phyloP scores from a whole-genome alignment of 2,329 filamentous ascomycete species.

The Arthrinium puccinioides region DNA sequence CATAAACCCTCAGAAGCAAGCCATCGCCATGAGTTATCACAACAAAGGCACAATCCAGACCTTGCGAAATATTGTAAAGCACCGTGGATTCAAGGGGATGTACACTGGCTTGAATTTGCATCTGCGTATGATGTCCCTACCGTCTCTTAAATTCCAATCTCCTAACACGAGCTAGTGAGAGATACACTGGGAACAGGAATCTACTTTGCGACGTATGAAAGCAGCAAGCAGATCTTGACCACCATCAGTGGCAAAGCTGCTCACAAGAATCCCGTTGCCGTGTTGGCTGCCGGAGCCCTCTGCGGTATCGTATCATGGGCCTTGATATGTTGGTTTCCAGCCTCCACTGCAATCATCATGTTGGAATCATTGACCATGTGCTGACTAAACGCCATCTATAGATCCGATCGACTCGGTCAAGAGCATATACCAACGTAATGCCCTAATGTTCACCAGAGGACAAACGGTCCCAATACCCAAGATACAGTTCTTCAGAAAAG shows the following conservation, averaged over 20 bases:
- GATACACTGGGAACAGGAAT: slow-evolving; percentile 79
- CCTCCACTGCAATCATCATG: neutral
- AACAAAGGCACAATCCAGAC: slow-evolving; percentile 73
- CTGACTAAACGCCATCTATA: slow-evolving; percentile 17
- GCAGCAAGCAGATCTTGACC: slow-evolving; percentile 72
- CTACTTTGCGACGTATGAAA: slow-evolving; percentile 88
- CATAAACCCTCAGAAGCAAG: slow-evolving; percentile 42
- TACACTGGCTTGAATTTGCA: slow-evolving; percentile 79
- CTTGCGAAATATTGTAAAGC: slow-evolving; percentile 68
- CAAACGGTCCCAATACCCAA: slow-evolving; percentile 59
- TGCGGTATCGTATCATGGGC: slow-evolving; percentile 84
- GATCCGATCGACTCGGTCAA: slow-evolving; percentile 76
- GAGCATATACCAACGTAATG: slow-evolving; percentile 78
- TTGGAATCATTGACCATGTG: neutral
- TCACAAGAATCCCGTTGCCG: slow-evolving; percentile 72
- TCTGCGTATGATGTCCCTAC: slow-evolving; percentile 49
- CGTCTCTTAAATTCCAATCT: slow-evolving; percentile 3
- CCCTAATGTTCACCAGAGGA: slow-evolving; percentile 62
- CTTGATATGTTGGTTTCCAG: slow-evolving; percentile 54
- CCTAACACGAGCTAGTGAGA: slow-evolving; percentile 45
- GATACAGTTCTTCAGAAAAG: slow-evolving; percentile 68
- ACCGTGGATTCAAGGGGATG: slow-evolving; percentile 64
- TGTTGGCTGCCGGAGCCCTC: slow-evolving; percentile 70
- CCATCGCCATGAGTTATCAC: slow-evolving; percentile 62
- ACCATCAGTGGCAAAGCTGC: slow-evolving; percentile 64